A percentile compares a stretch with the other conserved stretches of the same genome.
Evolutionary conservation across 2,329 filamentous ascomycete genomes (phyloP).

Genomic region (Remersonia thermophila): DNA sequence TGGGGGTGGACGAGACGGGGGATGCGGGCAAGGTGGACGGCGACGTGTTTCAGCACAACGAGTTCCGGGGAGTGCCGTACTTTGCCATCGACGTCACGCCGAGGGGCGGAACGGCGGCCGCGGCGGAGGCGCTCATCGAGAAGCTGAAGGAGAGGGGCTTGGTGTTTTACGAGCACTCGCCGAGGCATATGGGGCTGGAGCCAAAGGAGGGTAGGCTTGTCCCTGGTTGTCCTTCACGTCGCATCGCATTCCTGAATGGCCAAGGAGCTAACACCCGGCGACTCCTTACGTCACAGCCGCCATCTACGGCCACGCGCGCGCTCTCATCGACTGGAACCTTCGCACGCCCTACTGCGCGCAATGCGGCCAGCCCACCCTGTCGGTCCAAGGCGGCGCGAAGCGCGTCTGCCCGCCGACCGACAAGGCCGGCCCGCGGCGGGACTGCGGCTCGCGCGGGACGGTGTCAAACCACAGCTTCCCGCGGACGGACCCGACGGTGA

Average conservation of each 20-base stretch:
- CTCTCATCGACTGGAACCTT: constrained; percentile 85
- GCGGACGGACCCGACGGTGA: constrained; percentile 86
- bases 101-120: constrained; percentile 47
- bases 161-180: constrained; percentile 49
- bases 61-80: constrained; percentile 68
- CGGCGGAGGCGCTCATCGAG: constrained; percentile 40
- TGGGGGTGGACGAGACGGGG: constrained; percentile 62
- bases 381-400: constrained; percentile 69
- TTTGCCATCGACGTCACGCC: constrained; percentile 87
- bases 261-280: constrained; percentile 59
- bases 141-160: constrained; percentile 47
- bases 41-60: constrained; percentile 43
- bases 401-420: constrained; percentile 65
- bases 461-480: constrained; percentile 89
- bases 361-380: constrained; percentile 73
- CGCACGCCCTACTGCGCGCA: constrained; percentile 86
- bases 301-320: constrained; percentile 79
- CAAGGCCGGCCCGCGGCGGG: constrained; percentile 44
- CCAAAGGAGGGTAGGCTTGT: constrained; percentile 33
- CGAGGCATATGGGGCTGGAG: constrained; percentile 30
- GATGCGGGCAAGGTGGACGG: constrained; percentile 2
- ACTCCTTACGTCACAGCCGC: constrained; percentile 45
- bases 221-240: constrained; percentile 72
- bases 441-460: constrained; percentile 71
- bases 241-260: constrained; percentile 80